Percentiles rank a stretch among this genome's conserved stretches.
Conservation (phyloP, 495 filamentous ascomycete species). For the Baudoinia panamericana region DNA sequence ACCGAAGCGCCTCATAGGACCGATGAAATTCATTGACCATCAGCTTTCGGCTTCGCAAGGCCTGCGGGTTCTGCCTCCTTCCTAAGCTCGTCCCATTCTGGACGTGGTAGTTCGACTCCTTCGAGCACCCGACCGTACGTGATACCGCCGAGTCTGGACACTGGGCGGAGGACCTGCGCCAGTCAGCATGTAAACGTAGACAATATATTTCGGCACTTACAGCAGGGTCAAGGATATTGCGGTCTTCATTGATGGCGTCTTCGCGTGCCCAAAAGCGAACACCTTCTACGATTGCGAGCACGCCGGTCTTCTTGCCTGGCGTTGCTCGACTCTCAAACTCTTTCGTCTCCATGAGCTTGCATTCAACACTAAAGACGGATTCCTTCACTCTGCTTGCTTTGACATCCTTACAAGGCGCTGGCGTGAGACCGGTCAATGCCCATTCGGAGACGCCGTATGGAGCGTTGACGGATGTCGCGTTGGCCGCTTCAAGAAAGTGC, state of each 20-base stretch:
- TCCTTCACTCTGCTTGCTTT: constrained; percentile 63
- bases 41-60: constrained; percentile 26
- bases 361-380: constrained; percentile 70
- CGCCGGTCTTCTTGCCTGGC: constrained; percentile 59
- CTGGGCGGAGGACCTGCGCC: constrained; percentile 45
- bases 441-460: constrained; percentile 74
- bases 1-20: neutral
- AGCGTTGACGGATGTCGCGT: constrained; percentile 61
- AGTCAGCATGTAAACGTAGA: constrained; percentile 6
- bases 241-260: constrained; percentile 71
- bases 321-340: constrained; percentile 60
- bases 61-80: constrained; percentile 34
- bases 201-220: constrained; percentile 20
- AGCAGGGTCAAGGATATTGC: constrained; percentile 54
- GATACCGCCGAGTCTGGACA: constrained; percentile 72
- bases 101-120: constrained; percentile 63
- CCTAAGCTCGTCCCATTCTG: constrained; percentile 46
- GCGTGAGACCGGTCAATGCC: constrained; percentile 62
- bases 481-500: constrained; percentile 78
- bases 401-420: constrained; percentile 53
- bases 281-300: constrained; percentile 70
- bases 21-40: constrained; percentile 15
- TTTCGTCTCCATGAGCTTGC: constrained; percentile 54
- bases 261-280: constrained; percentile 79
- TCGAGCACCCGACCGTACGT: constrained; percentile 60